phyloP scores from a whole-genome alignment of 306 rosid species.

The Vigna radiata region DNA sequence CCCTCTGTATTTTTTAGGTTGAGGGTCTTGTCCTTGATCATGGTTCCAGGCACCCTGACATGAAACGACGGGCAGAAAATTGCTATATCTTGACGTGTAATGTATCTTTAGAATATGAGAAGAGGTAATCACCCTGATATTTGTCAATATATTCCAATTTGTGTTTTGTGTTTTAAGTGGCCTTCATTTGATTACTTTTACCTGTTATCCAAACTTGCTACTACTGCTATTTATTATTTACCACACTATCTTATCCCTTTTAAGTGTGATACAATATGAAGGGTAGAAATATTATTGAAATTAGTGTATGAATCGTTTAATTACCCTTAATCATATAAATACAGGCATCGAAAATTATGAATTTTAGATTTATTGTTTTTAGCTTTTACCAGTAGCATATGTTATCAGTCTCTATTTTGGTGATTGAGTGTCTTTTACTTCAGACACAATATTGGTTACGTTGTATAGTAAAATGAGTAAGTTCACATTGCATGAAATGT shows the following conservation, averaged over 20 bases:
- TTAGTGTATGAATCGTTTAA: slow-evolving; percentile 3
- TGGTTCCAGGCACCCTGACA: slow-evolving; percentile 99
- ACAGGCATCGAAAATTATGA: neutral
- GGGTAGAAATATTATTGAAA: slow-evolving; percentile 7
- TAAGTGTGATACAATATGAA: neutral
- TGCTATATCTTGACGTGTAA: slow-evolving; percentile 86
- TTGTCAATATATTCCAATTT: slow-evolving; percentile 15
- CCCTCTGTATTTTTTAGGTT: slow-evolving; percentile 57
- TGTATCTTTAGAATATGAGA: slow-evolving; percentile 93
- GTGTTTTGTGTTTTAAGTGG: neutral
- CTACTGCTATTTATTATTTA: neutral
- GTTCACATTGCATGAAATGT: neutral
- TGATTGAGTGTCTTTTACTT: slow-evolving; percentile 17
- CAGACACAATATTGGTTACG: neutral
- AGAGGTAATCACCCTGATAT: slow-evolving; percentile 62
- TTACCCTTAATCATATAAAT: neutral
- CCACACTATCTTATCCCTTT: neutral
- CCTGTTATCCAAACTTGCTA: neutral
- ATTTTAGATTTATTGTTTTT: neutral
- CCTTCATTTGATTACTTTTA: neutral
- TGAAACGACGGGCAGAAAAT: slow-evolving; percentile 96
- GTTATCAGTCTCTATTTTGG: slow-evolving; percentile 15
- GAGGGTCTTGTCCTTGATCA: slow-evolving; percentile 99
- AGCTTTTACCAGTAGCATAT: neutral
- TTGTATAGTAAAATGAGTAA: neutral